phyloP scores from a whole-genome alignment of 176 grass and related monocot genomes.

The Stipa capillata region DNA sequence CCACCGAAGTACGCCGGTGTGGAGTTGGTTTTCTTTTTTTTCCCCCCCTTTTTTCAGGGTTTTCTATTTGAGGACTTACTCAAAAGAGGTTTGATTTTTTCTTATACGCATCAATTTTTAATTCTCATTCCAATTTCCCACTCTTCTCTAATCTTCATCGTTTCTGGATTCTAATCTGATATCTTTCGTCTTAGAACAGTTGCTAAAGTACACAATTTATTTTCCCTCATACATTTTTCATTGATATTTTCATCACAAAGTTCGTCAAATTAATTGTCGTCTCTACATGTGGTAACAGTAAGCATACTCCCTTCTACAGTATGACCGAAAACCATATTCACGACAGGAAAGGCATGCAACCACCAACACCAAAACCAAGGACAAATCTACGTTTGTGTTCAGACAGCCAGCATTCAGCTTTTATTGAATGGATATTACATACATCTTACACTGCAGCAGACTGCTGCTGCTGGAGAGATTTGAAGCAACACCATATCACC shows the following conservation, averaged over 20 bases:
- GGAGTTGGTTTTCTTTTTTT: too few relatives aligned
- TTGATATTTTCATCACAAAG: not conserved
- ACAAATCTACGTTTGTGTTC: not conserved
- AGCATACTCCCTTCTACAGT: too few relatives aligned
- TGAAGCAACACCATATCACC: not conserved
- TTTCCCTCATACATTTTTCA: not conserved
- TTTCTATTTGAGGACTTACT: not conserved
- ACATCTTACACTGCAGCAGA: not conserved
- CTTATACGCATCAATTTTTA: not conserved
- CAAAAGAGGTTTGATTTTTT: not conserved
- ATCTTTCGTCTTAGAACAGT: not conserved
- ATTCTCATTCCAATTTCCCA: not conserved
- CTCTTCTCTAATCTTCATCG: not conserved
- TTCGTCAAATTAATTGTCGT: not conserved
- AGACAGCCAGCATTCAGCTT: not conserved
- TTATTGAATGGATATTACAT: slow-evolving; percentile 1
- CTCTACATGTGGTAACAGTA: not conserved
- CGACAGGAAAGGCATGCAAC: not conserved
- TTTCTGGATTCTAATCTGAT: not conserved
- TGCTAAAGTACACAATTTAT: not conserved
- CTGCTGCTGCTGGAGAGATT: not conserved
- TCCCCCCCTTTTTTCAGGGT: too few relatives aligned
- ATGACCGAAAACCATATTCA: not conserved
- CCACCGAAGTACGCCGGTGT: too few relatives aligned
- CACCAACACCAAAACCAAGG: not conserved